Base-by-base conservation (phyloP, 1,284 basidiomycete species). In the Sporisorium reilianum region DNA sequence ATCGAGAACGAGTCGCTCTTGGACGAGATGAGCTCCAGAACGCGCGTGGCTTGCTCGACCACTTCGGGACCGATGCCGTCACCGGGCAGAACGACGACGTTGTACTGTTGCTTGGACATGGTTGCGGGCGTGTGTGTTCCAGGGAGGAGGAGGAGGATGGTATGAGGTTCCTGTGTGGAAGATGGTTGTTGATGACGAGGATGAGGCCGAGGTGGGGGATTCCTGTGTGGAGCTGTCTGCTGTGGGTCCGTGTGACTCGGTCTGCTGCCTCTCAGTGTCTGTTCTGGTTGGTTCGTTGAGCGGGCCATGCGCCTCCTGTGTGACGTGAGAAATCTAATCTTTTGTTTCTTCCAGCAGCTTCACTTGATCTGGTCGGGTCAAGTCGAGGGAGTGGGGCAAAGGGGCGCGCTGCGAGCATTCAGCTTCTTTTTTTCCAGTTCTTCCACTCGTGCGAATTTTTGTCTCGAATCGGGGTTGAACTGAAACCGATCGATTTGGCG, bases 51-150 rank as follows among this genome's bases (percentile, higher is more conserved):
- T 86, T 99, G 91, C n/a, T 87, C 89, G 38, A 95, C 89, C 36
- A 99, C 95, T 83, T 97, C 94, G 42, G 97, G 97, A 36, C 97
- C 96, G 81, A 99, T 99, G 75, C 97, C 97, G 87, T 99, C 97
- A 65, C 97, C 97, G 48, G 92, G 91, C 41, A 99, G 90, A 49
- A 96, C 89, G 50, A 76, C 74, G 52, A 76, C 65, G 61, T 76
- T 76, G 74, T 69, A 72, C 0, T 59, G 56, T 18, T 64, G 71
- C 59, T 67, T 68, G 53, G 48, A 53, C 64, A 71, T 71, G 5
- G 46, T 76, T 20, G 49, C 16, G 16, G 22, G 32, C n/a, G n/a
- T 7, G 9, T 23, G 14, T 10, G 10, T 1, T 25, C n/a, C 3
- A 18, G 6, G 51, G 25, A 16, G 9, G 14, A 2, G 23, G 23